A percentile compares a stretch with the other conserved stretches of the same genome.
phyloP scores from a whole-genome alignment of 495 filamentous ascomycete species.

The Penicillium longicatenatum region DNA sequence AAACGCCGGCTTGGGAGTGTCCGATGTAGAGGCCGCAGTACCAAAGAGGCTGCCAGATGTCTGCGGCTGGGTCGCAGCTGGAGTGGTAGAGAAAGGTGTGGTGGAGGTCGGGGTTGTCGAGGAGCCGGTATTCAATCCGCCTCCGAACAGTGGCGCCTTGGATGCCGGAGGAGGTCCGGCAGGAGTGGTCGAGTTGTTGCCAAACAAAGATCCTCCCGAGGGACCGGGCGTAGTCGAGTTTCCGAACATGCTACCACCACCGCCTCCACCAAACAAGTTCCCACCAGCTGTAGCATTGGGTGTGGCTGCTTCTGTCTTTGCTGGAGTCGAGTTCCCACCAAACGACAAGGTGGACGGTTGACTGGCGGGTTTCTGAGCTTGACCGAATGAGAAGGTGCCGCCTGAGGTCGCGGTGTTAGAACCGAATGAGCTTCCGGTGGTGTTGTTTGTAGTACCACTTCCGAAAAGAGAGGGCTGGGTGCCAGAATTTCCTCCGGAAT shows the following conservation, averaged over 20 bases:
- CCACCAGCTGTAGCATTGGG: slow-evolving; percentile 36
- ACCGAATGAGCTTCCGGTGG: slow-evolving; percentile 7
- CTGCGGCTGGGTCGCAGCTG: slow-evolving; percentile 32
- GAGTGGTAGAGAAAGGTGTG: slow-evolving; percentile 29
- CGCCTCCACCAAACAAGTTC: slow-evolving; percentile 53
- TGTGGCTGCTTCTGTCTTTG: slow-evolving; percentile 38
- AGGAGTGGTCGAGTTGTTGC: slow-evolving; percentile 61
- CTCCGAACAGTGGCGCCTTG: slow-evolving; percentile 40
- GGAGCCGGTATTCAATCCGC: slow-evolving; percentile 19
- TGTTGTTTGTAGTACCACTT: slow-evolving; percentile 21
- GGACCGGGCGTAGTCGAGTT: slow-evolving; percentile 42
- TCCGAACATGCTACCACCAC: slow-evolving; percentile 20
- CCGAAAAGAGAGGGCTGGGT: slow-evolving; percentile 41
- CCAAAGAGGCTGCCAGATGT: slow-evolving; percentile 38
- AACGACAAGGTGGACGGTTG: slow-evolving; percentile 32
- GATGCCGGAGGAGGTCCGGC: slow-evolving; percentile 60
- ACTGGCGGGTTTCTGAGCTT: slow-evolving; percentile 28
- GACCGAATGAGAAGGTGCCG: slow-evolving; percentile 45
- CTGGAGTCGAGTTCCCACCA: slow-evolving; percentile 38
- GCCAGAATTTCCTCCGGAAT: slow-evolving; percentile 23
- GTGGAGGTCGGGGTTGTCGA: slow-evolving; percentile 28
- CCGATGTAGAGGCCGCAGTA: slow-evolving; percentile 12
- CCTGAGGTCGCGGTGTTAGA: slow-evolving; percentile 28
- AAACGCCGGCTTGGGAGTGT: slow-evolving; percentile 32
- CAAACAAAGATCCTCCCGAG: slow-evolving; percentile 41